Evolutionary conservation across 148 eudicot species (phyloP).

Genomic region (Rhododendron molle): DNA sequence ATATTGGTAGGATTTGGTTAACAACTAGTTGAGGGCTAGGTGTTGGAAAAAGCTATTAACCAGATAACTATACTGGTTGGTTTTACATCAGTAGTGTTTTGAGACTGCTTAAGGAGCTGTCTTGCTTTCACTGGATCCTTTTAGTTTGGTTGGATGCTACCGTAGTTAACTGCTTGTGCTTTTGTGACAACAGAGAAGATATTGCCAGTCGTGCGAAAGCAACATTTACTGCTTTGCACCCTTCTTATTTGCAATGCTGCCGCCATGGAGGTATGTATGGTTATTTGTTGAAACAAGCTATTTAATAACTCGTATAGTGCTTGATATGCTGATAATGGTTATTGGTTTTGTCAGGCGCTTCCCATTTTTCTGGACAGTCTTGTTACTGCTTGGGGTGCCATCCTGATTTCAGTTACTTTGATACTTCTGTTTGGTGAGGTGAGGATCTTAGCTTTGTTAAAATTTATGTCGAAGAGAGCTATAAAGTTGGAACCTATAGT

Average conservation of each 20-base stretch:
- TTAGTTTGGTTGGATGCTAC: constrained; percentile 1
- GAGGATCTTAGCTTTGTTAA: constrained; percentile 6
- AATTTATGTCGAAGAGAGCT: neutral
- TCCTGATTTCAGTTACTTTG: constrained; percentile 80
- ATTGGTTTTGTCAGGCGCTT: constrained; percentile 62
- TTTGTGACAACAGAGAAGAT: constrained; percentile 62
- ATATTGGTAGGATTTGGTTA: neutral
- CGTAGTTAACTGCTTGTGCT: constrained; percentile 12
- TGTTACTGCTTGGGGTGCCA: constrained; percentile 78
- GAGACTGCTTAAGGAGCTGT: neutral
- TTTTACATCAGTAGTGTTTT: neutral
- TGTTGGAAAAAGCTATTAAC: neutral
- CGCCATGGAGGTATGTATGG: constrained; percentile 77
- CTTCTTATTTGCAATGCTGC: constrained; percentile 97
- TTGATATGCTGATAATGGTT: constrained; percentile 3
- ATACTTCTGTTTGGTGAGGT: constrained; percentile 93
- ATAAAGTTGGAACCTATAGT: neutral
- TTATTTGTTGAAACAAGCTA: neutral
- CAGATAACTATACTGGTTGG: neutral
- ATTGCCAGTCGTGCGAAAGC: constrained; percentile 80
- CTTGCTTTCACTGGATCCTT: neutral
- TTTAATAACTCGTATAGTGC: neutral
- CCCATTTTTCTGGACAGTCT: constrained; percentile 89
- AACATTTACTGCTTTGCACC: constrained; percentile 89
- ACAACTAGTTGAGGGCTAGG: neutral